These are phyloP conservation scores for Syncephalastrum racemosum DNA, from an alignment of 371 early-diverging fungal genomes.

Conservation along the genomic window DNA sequence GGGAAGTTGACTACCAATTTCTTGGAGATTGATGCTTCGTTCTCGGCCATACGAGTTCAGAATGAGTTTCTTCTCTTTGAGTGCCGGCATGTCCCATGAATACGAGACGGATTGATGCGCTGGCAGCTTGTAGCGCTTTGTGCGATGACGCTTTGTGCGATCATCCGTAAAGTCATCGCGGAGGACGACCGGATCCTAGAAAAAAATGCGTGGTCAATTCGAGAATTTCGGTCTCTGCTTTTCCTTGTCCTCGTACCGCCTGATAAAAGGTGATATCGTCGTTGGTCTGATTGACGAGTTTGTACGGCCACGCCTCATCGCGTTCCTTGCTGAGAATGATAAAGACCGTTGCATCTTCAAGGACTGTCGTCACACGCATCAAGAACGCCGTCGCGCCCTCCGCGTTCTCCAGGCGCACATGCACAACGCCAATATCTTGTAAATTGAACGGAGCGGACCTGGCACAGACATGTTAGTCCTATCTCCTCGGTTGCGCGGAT, in stretches of 20 bases:
- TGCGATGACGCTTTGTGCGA: constrained; percentile 22
- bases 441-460: constrained; percentile 90
- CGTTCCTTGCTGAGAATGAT: constrained; percentile 77
- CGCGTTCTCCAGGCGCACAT: constrained; percentile 71
- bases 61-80: constrained; percentile 72
- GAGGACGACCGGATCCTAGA: constrained; percentile 30
- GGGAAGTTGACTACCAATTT: constrained; percentile 87
- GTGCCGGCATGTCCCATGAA: constrained; percentile 93
- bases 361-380: constrained; percentile 71
- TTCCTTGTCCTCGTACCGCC: constrained; percentile 38
- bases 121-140: constrained; percentile 59
- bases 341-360: constrained; percentile 91
- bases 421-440: constrained; percentile 83
- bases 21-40: constrained; percentile 80
- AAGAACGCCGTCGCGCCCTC: constrained; percentile 59
- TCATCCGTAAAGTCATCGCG: constrained; percentile 33
- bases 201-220: background rate
- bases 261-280: constrained; percentile 84
- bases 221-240: background rate
- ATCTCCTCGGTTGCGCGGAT: background rate
- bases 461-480: background rate
- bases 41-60: constrained; percentile 72
- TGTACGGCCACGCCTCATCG: constrained; percentile 85
- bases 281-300: constrained; percentile 84
- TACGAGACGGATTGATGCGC: constrained; percentile 75